Percentiles rank a stretch among this genome's conserved stretches.
Evolutionary conservation across 1,284 basidiomycete species (phyloP).

Genomic region (Ceratobasidium papillatum): DNA sequence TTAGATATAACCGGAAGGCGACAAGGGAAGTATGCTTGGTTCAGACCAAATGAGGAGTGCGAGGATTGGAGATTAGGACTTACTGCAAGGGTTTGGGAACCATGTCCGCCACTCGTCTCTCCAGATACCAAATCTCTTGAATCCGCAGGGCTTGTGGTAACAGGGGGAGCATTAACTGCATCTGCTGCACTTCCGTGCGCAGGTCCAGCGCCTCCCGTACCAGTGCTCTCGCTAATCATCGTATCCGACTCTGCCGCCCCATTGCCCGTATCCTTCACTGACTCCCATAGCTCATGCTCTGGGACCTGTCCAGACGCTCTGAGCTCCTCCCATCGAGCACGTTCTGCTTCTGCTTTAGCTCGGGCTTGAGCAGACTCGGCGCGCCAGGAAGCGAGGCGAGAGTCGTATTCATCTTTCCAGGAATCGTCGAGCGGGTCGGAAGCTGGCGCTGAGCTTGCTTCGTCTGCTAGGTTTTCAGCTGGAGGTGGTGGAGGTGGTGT

Average conservation of each 20-base stretch:
- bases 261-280: slow-evolving; percentile 44
- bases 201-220: slow-evolving; percentile 14
- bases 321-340: slow-evolving; percentile 70
- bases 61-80: slow-evolving; percentile 18
- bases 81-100: slow-evolving; percentile 49
- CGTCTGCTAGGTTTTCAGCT: slow-evolving; percentile 9
- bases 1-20: not conserved
- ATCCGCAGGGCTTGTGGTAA: slow-evolving; percentile 58
- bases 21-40: not conserved
- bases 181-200: slow-evolving; percentile 28
- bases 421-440: slow-evolving; percentile 47
- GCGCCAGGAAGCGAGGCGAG: slow-evolving; percentile 75
- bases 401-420: slow-evolving; percentile 73
- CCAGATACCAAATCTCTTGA: slow-evolving; percentile 58
- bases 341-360: slow-evolving; percentile 75
- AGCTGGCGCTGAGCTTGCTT: slow-evolving; percentile 21
- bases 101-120: slow-evolving; percentile 55
- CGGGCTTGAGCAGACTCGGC: slow-evolving; percentile 77
- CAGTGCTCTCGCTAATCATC: slow-evolving; percentile 26
- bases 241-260: slow-evolving; percentile 8
- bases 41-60: not conserved
- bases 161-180: slow-evolving; percentile 45
- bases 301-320: slow-evolving; percentile 45
- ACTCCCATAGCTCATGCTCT: slow-evolving; percentile 45
- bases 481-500: slow-evolving; percentile 36